Conservation (phyloP, 345 rosid genomes). For the Durio zibethinus region DNA sequence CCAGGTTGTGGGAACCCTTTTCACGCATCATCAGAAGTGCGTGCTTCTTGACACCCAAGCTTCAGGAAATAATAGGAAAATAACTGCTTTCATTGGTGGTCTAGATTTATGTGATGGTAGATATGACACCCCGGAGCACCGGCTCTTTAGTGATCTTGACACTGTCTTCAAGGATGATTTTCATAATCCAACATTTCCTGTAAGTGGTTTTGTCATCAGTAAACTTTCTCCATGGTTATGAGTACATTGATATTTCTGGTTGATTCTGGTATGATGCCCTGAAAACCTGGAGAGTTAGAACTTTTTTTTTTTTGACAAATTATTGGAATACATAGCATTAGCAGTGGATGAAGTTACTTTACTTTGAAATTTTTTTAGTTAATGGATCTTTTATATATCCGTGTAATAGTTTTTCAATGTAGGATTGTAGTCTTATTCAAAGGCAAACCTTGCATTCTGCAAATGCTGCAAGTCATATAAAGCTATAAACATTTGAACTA, state of each 20-base stretch:
- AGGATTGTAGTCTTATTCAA: not conserved
- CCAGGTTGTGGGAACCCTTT: conserved; percentile 78
- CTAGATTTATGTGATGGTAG: conserved; percentile 72
- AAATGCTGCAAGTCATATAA: not conserved
- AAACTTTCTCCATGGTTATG: not conserved
- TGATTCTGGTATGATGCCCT: not conserved
- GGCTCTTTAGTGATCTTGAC: conserved; percentile 50
- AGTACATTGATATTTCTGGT: not conserved
- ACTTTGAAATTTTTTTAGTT: not conserved
- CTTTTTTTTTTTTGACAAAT: not conserved
- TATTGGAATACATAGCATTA: not conserved
- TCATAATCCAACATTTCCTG: conserved; percentile 66
- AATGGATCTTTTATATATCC: not conserved
- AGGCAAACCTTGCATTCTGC: not conserved
- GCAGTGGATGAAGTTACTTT: not conserved
- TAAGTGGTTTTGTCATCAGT: conserved; percentile 24
- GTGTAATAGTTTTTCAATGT: not conserved
- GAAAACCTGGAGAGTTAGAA: not conserved
- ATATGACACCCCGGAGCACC: conserved; percentile 77
- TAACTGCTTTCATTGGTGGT: conserved; percentile 69
- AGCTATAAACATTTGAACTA: not conserved
- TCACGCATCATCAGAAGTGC: conserved; percentile 75
- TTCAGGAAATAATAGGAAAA: conserved; percentile 51
- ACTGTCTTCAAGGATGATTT: conserved; percentile 47
- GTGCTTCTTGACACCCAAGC: conserved; percentile 58